Evolutionary conservation across 2,329 filamentous ascomycete species (phyloP).

Genomic region (Aureobasidium namibiae): DNA sequence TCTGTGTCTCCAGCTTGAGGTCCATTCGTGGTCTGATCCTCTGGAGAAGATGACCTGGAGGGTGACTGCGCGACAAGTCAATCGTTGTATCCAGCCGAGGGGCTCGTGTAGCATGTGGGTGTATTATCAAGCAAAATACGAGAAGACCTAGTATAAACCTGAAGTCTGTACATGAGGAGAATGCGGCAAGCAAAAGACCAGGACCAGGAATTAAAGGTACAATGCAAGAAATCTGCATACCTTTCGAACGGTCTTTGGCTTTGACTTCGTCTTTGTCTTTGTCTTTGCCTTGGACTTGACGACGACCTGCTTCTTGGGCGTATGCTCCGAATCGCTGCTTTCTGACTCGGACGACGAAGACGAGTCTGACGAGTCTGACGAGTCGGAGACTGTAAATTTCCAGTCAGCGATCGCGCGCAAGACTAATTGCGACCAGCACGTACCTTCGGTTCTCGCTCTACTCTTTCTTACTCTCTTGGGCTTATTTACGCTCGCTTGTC

Average conservation of each 20-base stretch:
- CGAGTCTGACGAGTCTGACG: slow-evolving; percentile 4
- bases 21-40: not conserved
- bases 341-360: slow-evolving; percentile 5
- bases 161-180: not conserved
- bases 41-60: not conserved
- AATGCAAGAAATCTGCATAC: not conserved
- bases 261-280: too few relatives aligned
- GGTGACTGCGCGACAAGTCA: not conserved
- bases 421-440: not conserved
- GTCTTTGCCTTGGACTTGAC: not conserved
- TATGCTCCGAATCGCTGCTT: slow-evolving; percentile 1
- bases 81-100: not conserved
- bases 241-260: not conserved
- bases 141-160: not conserved
- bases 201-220: not conserved
- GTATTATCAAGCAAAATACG: not conserved
- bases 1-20: slow-evolving; percentile 10
- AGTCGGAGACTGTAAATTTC: not conserved
- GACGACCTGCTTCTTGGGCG: not conserved
- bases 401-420: not conserved
- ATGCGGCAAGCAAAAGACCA: not conserved
- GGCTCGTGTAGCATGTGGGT: not conserved
- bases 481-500: not conserved
- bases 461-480: slow-evolving; percentile 9
- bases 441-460: slow-evolving; percentile 9